Evolutionary conservation across 352 stramenopile species (phyloP), one percentile per base, ranked within the genome.

Genomic region (Phytophthora litchii): DNA sequence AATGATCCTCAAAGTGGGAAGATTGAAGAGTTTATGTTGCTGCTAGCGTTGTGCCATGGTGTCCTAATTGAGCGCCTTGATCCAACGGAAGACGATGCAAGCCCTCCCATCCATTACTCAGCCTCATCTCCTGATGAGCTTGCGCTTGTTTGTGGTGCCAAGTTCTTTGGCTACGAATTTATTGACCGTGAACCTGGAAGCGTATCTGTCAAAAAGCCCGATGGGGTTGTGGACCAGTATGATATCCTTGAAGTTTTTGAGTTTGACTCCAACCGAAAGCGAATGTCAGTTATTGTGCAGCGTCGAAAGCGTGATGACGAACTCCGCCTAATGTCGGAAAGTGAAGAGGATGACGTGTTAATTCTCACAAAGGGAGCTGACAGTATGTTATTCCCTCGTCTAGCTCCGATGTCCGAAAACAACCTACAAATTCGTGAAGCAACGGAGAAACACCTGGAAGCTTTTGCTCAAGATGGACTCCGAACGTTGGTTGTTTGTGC

Each of bases 51-150:
- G 12, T 98, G 92, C 40, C 94, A 99, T 74, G 98, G 96, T 44
- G 97, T 99, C 19, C 80, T 99, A 16, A 96, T 99, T 16, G 97
- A 99, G 58, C 92, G 89, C 25, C 60, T 78, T 4, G 67, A 76
- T 13, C 53, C 58, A 25, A 67, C 49, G 13, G 71, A 76, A 55
- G 55, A 72, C 12, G 55, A 72, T 34, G 4, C 45, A 0, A 65
- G 21, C 29, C 56, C 49, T 44, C 25, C 53, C 8, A 74, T 88
- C 32, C 59, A 78, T 19, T 97, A 97, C 52, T 96, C 94, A 2
- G 92, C 94, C 2, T 97, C 94, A 23, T 98, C 89, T 8, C 86
- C 88, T 0, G 86, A 94, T 70, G 88, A 95, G 40, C 81, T 93
- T 32, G 88, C 88, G 5, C 74, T 96, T 45, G 88, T 96, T 1